Evolutionary conservation across 106 monocot genomes (phyloP), one percentile per base, ranked within the genome.

Genomic region (Dendrobium nobile): DNA sequence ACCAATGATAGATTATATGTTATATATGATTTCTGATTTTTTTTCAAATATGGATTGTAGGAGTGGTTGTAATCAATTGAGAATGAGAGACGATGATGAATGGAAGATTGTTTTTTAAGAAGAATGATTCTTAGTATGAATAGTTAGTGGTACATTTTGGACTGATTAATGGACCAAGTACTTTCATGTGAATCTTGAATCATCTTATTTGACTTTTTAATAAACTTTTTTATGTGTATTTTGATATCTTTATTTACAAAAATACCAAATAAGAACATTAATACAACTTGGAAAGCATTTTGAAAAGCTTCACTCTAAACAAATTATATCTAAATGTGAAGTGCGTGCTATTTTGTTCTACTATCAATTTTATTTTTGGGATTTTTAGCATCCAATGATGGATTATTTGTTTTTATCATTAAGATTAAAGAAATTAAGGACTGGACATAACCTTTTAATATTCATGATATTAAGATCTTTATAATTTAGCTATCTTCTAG

Each of bases 61-160:
- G 16, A 82, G 64, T 37, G 76, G 77, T 5, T 64, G 20, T 19
- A 15, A 82, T 15, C 64, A 82, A 20, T 77, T 82, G 0, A 19
- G 82, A 10, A 45, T 77, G 5, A 16, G 42, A 47, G 64, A 22
- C 7, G 64, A 19, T 4, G n/a, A 64, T 22, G 64, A 64, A 19
- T 64, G 64, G 19, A 64, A 64, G 20, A 64, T 22, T 64, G 18
- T 31, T 31, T 31, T 31, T 31, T 31, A 64, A 20, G 19, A 64
- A 42, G 22, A 82, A 26, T 22, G 76, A 64, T 33, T 47, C 20
- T 6, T 78, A 78, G 16, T 83, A 64, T 83, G 54, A 79, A 18
- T 73, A 20, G 40, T 8, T 43, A 41, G 28, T 75, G 5, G 75
- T 81, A 58, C 37, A 74, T 17, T 79, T 79, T 67, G 67, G 43